Evolutionary conservation across 768 basidiomycete genomes (phyloP), one percentile per base, ranked within the genome.

Genomic region (Agaricus blazei): DNA sequence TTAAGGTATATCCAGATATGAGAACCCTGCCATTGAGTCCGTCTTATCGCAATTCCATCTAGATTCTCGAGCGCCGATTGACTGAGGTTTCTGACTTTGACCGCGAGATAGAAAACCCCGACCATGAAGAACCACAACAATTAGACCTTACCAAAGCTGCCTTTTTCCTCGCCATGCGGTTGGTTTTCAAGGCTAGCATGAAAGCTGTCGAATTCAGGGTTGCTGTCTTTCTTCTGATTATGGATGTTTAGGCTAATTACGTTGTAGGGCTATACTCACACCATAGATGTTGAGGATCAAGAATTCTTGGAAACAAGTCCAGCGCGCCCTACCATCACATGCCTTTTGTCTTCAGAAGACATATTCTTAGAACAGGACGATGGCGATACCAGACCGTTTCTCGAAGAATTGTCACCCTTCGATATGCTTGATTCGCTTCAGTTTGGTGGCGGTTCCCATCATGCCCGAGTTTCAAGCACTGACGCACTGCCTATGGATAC

Each of bases 181-280:
- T 68, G 42, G 60, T 80, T 27, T 81, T 76, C 59, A 70, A 72
- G 52, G 55, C 61, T 48, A 71, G 73, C 9, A 65, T 79, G 61
- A 70, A 72, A 42, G 72, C 70, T 9, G 69, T 70, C 12, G 70
- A 60, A 44, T 79, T 81, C 66, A 80, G 80, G 78, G 82, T 80
- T 19, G 28, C 4, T 48, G 19, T 38, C 23, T 23, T 26, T 19
- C 23, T 23, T 29, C 9, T 24, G 37, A 37, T 11, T 36, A 12
- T 5, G 29, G 50, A 9, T n/a, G n/a, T 19, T 42, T 49, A 8
- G 40, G 54, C 52, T 57, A 49, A 56, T 51, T 52, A 37, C 38
- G 40, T 50, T 54, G 9, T 50, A 61, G 60, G 55, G 58, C n/a
- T 12, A 15, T 40, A 54, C 48, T 34, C 58, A 56, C 36, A 52